These are phyloP conservation scores for Fragilaria radians DNA, from an alignment of 108 stramenopile species.

Conservation along the genomic window DNA sequence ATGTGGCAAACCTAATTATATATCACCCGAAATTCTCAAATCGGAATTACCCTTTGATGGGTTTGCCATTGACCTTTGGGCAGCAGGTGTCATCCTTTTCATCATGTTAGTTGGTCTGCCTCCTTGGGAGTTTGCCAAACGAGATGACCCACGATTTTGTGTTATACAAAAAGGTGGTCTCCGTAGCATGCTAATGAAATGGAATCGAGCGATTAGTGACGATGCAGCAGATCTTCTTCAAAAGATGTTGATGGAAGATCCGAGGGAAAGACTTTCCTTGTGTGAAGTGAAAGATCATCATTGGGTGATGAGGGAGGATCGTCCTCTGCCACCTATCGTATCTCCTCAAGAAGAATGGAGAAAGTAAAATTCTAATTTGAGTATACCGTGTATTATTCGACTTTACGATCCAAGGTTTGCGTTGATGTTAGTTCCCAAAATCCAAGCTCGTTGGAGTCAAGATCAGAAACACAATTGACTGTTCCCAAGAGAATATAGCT, in stretches of 20 bases:
- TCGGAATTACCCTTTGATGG: constrained; percentile 51
- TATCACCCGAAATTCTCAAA: constrained; percentile 73
- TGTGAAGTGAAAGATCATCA: too few relatives aligned
- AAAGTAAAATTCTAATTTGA: too few relatives aligned
- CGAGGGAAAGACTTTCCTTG: too few relatives aligned
- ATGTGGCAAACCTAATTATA: constrained; percentile 82
- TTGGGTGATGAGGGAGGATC: too few relatives aligned
- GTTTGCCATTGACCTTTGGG: constrained; percentile 84
- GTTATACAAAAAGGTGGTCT: constrained; percentile 47
- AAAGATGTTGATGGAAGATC: constrained; percentile 65
- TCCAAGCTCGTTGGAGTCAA: too few relatives aligned
- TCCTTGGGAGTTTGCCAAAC: constrained; percentile 57
- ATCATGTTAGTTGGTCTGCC: constrained; percentile 66
- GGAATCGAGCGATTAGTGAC: constrained; percentile 38
- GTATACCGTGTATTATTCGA: too few relatives aligned
- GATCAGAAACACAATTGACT: too few relatives aligned
- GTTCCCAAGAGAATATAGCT: too few relatives aligned
- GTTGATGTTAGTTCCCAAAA: too few relatives aligned
- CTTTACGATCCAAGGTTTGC: too few relatives aligned
- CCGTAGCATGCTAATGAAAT: constrained; percentile 22
- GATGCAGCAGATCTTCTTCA: constrained; percentile 68
- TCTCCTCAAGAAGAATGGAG: too few relatives aligned
- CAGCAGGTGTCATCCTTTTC: constrained; percentile 73
- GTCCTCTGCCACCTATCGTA: too few relatives aligned
- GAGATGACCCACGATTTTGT: constrained; percentile 48